phyloP scores from a whole-genome alignment of 208 protist species.

The Crithidia thermophila region DNA sequence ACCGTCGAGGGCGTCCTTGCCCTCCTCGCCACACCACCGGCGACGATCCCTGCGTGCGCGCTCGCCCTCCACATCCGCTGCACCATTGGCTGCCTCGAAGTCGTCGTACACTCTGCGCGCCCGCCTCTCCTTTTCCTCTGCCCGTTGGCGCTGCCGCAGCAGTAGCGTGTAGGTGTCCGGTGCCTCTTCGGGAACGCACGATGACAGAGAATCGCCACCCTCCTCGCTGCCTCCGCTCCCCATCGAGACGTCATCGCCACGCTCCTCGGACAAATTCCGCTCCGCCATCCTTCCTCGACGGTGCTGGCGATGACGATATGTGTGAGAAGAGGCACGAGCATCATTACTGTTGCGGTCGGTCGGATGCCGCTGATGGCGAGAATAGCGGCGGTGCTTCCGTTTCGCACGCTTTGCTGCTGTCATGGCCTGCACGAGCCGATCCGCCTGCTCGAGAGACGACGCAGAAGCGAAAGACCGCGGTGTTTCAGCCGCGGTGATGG shows the following conservation, averaged over 20 bases:
- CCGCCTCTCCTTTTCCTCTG: neutral
- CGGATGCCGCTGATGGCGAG: neutral
- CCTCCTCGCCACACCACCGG: no score
- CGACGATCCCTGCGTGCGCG: no score
- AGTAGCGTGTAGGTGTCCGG: conserved; percentile 17
- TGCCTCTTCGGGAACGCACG: neutral
- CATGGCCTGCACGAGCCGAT: conserved; percentile 5
- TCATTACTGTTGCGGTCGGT: neutral
- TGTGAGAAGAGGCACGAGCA: no score
- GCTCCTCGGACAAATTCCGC: no score
- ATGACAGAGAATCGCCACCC: neutral
- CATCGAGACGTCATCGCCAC: no score
- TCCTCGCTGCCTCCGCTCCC: neutral
- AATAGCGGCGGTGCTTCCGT: neutral
- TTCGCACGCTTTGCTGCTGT: neutral
- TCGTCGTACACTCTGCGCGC: neutral
- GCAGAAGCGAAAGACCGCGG: neutral
- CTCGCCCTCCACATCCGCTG: no score
- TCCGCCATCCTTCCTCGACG: no score
- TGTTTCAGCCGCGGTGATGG: no score
- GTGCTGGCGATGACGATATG: no score
- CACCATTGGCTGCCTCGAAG: no score
- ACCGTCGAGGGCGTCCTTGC: no score
- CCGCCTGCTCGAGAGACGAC: neutral
- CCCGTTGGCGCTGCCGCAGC: neutral